Conservation (phyloP, 1,139 yeast species). For the Yamadazyma kanchanaburiensis region DNA sequence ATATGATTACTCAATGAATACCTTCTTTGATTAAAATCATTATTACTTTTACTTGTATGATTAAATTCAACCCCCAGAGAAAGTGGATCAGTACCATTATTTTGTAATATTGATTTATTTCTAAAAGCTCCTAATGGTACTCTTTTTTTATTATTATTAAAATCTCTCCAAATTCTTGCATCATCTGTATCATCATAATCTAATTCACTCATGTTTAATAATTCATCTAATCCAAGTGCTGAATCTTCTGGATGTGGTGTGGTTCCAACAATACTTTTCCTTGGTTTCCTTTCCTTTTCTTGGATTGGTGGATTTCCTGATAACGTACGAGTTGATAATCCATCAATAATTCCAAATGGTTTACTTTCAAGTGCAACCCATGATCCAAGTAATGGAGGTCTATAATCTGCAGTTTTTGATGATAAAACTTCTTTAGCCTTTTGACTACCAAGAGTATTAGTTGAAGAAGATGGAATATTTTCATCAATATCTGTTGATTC, state of each 20-base stretch:
- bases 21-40: constrained; percentile 18
- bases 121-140: constrained; percentile 89
- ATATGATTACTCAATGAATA: constrained; percentile 14
- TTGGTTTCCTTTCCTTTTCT: constrained; percentile 13
- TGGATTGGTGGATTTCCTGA: constrained; percentile 9
- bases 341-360: constrained; percentile 93
- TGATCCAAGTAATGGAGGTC: constrained; percentile 91
- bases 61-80: constrained; percentile 17
- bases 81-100: constrained; percentile 23
- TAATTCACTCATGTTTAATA: constrained; percentile 81
- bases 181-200: constrained; percentile 72
- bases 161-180: constrained; percentile 50
- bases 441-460: constrained; percentile 59
- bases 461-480: constrained; percentile 57
- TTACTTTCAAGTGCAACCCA: constrained; percentile 80
- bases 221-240: constrained; percentile 78
- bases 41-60: constrained; percentile 19
- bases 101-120: constrained; percentile 59
- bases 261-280: constrained; percentile 19
- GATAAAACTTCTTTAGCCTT: constrained; percentile 87
- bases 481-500: constrained; percentile 93
- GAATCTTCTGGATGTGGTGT: constrained; percentile 46
- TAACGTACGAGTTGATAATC: constrained; percentile 80
- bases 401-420: constrained; percentile 75
- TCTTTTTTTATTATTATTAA: constrained; percentile 50